Evolutionary conservation across 257 asterid genomes (phyloP).

Genomic region (Plantago major): DNA sequence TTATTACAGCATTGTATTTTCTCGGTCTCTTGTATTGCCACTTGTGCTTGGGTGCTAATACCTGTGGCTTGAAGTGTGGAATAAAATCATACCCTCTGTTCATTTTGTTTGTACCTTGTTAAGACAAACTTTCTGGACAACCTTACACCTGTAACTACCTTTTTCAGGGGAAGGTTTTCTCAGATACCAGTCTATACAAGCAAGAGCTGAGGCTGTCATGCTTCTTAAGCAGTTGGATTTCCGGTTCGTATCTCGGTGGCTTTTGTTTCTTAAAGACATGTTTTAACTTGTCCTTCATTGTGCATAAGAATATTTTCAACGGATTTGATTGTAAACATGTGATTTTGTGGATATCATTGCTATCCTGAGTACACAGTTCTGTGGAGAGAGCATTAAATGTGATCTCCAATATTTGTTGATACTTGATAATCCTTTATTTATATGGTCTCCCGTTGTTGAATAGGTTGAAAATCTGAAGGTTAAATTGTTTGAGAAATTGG

Average conservation of each 20-base stretch:
- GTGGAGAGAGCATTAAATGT: conserved; percentile 10
- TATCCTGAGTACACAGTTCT: conserved; percentile 5
- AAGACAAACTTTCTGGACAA: background rate
- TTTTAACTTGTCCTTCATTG: conserved; percentile 11
- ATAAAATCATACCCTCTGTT: conserved; percentile 6
- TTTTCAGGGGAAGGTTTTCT: conserved; percentile 88
- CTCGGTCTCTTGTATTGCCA: conserved; percentile 5
- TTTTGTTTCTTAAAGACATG: conserved; percentile 20
- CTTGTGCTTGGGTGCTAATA: background rate
- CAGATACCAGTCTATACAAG: conserved; percentile 95
- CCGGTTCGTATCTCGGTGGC: conserved; percentile 46
- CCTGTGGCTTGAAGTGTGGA: conserved; percentile 4
- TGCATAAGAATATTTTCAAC: background rate
- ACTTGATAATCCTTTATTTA: conserved; percentile 12
- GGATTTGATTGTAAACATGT: background rate
- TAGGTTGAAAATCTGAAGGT: conserved; percentile 92
- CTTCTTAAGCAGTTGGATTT: conserved; percentile 94
- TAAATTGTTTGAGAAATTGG: conserved; percentile 86
- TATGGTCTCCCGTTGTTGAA: conserved; percentile 18
- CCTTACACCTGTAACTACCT: conserved; percentile 10
- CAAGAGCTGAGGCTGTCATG: conserved; percentile 98
- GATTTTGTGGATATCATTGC: too few species aligned
- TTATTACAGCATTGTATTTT: conserved; percentile 9
- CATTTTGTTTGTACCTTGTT: conserved; percentile 3
- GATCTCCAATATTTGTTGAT: conserved; percentile 7